Percentiles rank a stretch among this genome's conserved stretches.
Evolutionary conservation across 345 rosid genomes (phyloP).

Genomic region (Populus davidiana): DNA sequence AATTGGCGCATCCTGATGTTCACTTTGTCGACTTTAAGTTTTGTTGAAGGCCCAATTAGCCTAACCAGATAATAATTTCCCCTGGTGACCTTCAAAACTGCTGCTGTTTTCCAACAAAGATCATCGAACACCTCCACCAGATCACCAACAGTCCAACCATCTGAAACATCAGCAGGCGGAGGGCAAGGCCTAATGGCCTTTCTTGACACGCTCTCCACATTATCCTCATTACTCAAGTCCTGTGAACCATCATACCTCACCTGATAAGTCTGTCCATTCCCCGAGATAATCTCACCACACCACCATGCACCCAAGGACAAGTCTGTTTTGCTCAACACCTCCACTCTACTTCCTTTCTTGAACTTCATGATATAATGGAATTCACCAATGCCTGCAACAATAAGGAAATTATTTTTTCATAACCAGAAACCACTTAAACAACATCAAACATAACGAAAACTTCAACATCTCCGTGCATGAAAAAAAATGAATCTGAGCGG

Average conservation of each 20-base stretch:
- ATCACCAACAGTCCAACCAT: conserved; percentile 19
- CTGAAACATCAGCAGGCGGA: background rate
- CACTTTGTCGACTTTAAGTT: conserved; percentile 1
- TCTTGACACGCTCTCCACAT: conserved; percentile 11
- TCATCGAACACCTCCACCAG: conserved; percentile 15
- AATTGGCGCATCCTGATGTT: conserved; percentile 13
- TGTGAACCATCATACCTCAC: conserved; percentile 2
- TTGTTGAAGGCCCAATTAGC: conserved; percentile 7
- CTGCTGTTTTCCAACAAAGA: conserved; percentile 13
- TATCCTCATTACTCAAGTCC: background rate
- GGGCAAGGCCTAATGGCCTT: conserved; percentile 12
- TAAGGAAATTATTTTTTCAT: background rate
- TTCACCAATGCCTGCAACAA: conserved; percentile 1
- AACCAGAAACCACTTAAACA: background rate
- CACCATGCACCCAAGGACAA: conserved; percentile 8
- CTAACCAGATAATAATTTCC: conserved; percentile 6
- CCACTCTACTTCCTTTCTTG: conserved; percentile 21
- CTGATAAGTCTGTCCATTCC: conserved; percentile 9
- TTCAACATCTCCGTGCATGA: background rate
- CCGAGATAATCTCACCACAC: conserved; percentile 14
- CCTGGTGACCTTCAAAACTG: conserved; percentile 8
- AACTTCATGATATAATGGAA: conserved; percentile 8
- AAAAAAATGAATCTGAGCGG: background rate
- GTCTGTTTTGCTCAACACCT: conserved; percentile 11
- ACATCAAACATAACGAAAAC: background rate